These are phyloP conservation scores for Beauveria medogensis DNA, from an alignment of 2,329 filamentous ascomycete genomes.

Conservation along the genomic window DNA sequence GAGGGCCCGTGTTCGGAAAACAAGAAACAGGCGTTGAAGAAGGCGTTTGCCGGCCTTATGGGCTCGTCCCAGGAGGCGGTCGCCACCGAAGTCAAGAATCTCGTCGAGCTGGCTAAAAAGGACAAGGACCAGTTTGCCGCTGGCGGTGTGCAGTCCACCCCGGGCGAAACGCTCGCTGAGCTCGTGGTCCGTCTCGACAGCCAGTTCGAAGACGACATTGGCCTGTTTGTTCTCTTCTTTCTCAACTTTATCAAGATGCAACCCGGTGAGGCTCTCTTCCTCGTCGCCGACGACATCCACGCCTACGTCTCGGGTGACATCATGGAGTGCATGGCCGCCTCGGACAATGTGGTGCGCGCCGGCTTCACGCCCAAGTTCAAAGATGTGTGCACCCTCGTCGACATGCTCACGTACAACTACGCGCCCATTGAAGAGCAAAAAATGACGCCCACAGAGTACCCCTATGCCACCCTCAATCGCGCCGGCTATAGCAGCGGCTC, in stretches of 20 bases:
- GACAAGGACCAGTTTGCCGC: slow-evolving; percentile 68
- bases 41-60: slow-evolving; percentile 74
- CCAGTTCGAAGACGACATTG: slow-evolving; percentile 85
- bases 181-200: slow-evolving; percentile 69
- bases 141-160: slow-evolving; percentile 58
- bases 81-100: slow-evolving; percentile 49
- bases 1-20: slow-evolving; percentile 37
- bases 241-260: slow-evolving; percentile 87
- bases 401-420: slow-evolving; percentile 91
- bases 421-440: slow-evolving; percentile 93
- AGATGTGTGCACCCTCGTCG: slow-evolving; percentile 79
- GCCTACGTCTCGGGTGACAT: slow-evolving; percentile 91
- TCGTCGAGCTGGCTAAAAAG: slow-evolving; percentile 62
- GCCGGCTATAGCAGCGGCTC: slow-evolving; percentile 72
- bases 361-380: slow-evolving; percentile 99
- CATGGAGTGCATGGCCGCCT: slow-evolving; percentile 97
- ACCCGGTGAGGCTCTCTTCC: slow-evolving; percentile 89
- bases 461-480: slow-evolving; percentile 77
- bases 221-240: slow-evolving; percentile 93
- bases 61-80: slow-evolving; percentile 56
- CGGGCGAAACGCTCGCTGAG: slow-evolving; percentile 63
- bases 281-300: slow-evolving; percentile 95
- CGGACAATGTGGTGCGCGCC: slow-evolving; percentile 96
- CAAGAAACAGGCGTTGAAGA: slow-evolving; percentile 74
- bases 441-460: slow-evolving; percentile 78